These are phyloP conservation scores for Epithemia pelagica DNA, from an alignment of 108 stramenopile genomes.

Conservation along the genomic window DNA sequence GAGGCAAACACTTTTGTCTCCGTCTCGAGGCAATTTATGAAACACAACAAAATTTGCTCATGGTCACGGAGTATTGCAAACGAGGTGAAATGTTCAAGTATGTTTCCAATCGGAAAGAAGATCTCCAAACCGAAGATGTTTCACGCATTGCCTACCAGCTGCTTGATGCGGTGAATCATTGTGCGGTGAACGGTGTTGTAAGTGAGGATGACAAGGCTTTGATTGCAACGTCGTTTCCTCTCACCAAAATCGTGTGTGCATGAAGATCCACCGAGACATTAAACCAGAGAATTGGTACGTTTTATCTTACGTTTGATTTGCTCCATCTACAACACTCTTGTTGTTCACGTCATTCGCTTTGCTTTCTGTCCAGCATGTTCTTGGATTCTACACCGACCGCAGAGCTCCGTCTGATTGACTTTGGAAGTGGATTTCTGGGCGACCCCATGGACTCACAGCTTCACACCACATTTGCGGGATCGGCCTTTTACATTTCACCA, in stretches of 20 bases:
- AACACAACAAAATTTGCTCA: constrained; percentile 40
- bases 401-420: constrained; percentile 73
- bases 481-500: constrained; percentile 78
- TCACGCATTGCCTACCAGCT: constrained; percentile 75
- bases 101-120: constrained; percentile 38
- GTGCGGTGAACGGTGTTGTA: constrained; percentile 42
- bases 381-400: constrained; percentile 28
- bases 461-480: constrained; percentile 77
- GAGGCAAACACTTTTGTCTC: constrained; percentile 46
- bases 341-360: not conserved
- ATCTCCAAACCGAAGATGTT: constrained; percentile 76
- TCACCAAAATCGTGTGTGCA: too few relatives aligned
- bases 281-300: constrained; percentile 22
- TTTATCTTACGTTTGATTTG: not conserved
- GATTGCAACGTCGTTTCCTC: too few relatives aligned
- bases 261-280: constrained; percentile 52
- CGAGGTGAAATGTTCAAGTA: constrained; percentile 86
- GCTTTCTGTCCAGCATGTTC: constrained; percentile 50
- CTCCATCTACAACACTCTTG: not conserved
- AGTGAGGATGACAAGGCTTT: constrained; percentile 13
- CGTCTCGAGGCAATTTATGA: constrained; percentile 58
- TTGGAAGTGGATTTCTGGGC: constrained; percentile 67
- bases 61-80: constrained; percentile 70
- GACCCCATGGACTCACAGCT: constrained; percentile 7
- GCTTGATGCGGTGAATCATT: constrained; percentile 65